These are phyloP conservation scores for Penicillium sp. DNA, from an alignment of 2,329 filamentous ascomycete species.

Conservation along the genomic window DNA sequence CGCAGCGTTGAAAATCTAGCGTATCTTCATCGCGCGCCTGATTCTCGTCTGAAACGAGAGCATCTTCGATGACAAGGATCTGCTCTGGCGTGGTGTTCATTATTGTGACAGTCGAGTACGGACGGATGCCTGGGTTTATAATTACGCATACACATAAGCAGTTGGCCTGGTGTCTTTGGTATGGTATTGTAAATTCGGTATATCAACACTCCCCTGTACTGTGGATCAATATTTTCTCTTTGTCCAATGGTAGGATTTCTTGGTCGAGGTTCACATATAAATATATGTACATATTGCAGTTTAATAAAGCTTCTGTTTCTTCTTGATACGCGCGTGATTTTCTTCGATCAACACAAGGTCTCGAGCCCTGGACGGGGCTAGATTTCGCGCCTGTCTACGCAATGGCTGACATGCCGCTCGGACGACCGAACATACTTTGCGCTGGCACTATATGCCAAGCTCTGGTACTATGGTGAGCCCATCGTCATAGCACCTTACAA, in stretches of 20 bases:
- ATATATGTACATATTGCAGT: too few relatives aligned
- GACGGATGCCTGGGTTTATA: not conserved
- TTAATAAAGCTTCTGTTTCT: not conserved
- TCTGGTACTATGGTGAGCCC: too few relatives aligned
- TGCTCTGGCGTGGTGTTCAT: conserved; percentile 8
- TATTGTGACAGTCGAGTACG: not conserved
- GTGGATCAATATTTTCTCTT: not conserved
- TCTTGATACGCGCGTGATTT: not conserved
- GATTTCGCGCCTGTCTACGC: too few relatives aligned
- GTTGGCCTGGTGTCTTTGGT: not conserved
- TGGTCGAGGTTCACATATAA: not conserved
- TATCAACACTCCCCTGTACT: not conserved
- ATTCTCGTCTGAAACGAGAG: conserved; percentile 13
- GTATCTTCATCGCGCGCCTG: conserved; percentile 8
- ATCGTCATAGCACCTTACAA: too few relatives aligned
- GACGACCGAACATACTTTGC: too few relatives aligned
- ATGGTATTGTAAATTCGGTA: not conserved
- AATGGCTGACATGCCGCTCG: too few relatives aligned
- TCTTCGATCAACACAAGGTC: not conserved
- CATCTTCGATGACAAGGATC: conserved; percentile 15
- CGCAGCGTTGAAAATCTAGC: conserved; percentile 20
- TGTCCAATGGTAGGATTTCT: not conserved
- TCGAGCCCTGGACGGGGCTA: too few relatives aligned
- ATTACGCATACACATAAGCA: not conserved
- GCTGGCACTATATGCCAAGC: too few relatives aligned